Base-by-base conservation (phyloP, 495 filamentous ascomycete genomes). In the Usnea hakonensis region DNA sequence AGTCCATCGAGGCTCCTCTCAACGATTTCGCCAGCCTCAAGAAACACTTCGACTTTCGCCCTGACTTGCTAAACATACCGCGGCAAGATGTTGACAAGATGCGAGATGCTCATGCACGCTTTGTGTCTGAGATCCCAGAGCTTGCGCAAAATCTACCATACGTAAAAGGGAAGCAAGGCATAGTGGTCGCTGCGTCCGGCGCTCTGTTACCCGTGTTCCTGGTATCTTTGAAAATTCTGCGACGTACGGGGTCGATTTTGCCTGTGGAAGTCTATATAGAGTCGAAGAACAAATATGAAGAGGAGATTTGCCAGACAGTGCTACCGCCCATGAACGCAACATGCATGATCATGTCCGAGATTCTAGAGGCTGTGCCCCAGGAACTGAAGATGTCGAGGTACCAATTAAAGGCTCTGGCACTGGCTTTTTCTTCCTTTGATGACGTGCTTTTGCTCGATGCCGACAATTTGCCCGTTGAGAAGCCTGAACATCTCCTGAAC, bases 391-490 rank as follows among this genome's bases (percentile, higher is more conserved):
- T 79, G 58, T 73, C 69, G 64, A 73, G 77, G 57, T 87, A 77
- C 64, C 85, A 87, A 66, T 78, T 84, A 64, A 86, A 86, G 69
- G 71, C 76, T n/a, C 78, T 86, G 59, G 78, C 85, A 3, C 75
- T 86, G 7, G 72, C 86, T 1, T 82, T 85, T 66, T 85, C 81
- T 0, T 78, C 79, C 13, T 87, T 86, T 48, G 78, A 84, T 66
- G 72, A 82, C 56, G 72, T 87, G 4, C 76, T 87, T 30, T 84
- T 83, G 72, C 79, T 87, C 73, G 85, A 87, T 66, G 78, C 80
- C 38, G 83, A 87, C 64, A 76, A 73, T 58, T 78, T 86, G 44
- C 81, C 82, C 9, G 66, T 85, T 11, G 70, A 75, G 16, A 74
- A 78, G 38, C 83, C 84, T 0, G 80, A 81, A 48, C 58, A 73